Base-by-base conservation (phyloP, 192 early-diverging fungal species). In the Phlyctochytrium planicorne region DNA sequence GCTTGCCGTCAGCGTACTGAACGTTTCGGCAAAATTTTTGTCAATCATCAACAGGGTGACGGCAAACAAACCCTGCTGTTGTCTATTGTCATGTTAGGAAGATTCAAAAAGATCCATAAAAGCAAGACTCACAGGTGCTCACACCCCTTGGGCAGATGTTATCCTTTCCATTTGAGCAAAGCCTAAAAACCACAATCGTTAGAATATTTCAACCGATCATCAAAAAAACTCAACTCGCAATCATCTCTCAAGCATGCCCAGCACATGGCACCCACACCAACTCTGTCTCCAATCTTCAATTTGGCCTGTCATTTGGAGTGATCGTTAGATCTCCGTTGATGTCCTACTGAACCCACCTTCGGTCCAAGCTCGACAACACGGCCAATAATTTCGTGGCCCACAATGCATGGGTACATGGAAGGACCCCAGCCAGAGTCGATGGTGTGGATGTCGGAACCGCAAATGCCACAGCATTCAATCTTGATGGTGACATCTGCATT, bases 401-500 rank as follows among this genome's bases (percentile, higher is more conserved):
- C 55, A 27, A 57, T 25, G 55, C 55, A 57, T 14, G 79, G 77
- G 53, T 77, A 74, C 25, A 23, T 33, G 23, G 80, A 69, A 16
- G 70, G 66, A 12, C 77, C 68, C 84, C 88, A 85, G 59, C 80
- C 88, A 12, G 75, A 67, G 62, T 81, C 83, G 62, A 89, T 66
- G 25, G 82, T 86, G 74, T 91, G 88, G 31, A 88, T 72, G 60
- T 91, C 90, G 1, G 84, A 81, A 36, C 87, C 87, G 66, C 91
- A 93, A 65, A 91, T 82, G 37, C 90, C 90, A 69, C 87, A 85
- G 72, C 87, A 82, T 20, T 80, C 71, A 56, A 91, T 87, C 73
- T 89, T 80, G 61, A 91, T 87, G 71, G 89, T 84, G 53, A 91
- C 77, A 67, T 88, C 88, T n/a, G n/a, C n/a, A n/a, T n/a, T n/a